Percentiles rank a stretch among this genome's conserved stretches.
phyloP scores from a whole-genome alignment of 2,329 filamentous ascomycete genomes.

The Fusarium nurragi region DNA sequence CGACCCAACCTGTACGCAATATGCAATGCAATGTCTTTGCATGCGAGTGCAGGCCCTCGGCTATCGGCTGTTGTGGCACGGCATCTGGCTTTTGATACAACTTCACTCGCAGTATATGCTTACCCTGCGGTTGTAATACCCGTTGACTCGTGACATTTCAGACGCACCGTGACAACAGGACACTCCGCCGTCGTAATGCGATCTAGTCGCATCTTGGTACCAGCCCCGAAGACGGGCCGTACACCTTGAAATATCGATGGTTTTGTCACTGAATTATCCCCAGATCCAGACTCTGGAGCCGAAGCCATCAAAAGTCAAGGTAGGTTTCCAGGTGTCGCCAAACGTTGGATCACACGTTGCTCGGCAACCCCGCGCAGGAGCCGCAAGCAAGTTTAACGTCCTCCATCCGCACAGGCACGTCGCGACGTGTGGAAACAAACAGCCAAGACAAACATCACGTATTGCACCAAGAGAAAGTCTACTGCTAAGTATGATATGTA shows the following conservation, averaged over 20 bases:
- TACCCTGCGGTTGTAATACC: conserved; percentile 14
- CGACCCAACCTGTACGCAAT: conserved; percentile 4
- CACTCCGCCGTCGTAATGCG: conserved; percentile 4
- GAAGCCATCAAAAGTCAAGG: not conserved
- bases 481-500: conserved; percentile 61
- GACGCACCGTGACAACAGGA: conserved; percentile 15
- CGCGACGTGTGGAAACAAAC: not conserved
- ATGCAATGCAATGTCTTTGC: not conserved
- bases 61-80: conserved; percentile 16
- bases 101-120: not conserved
- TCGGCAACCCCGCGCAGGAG: not conserved
- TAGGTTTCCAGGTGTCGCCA: not conserved
- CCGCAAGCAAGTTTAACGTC: not conserved
- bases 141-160: not conserved
- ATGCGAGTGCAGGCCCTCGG: conserved; percentile 1
- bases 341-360: not conserved
- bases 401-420: not conserved
- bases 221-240: conserved; percentile 34
- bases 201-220: conserved; percentile 29
- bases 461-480: not conserved
- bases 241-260: conserved; percentile 5
- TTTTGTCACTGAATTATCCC: conserved; percentile 4
- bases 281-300: conserved; percentile 12
- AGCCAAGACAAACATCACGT: not conserved
- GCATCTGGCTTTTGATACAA: not conserved